phyloP scores from a whole-genome alignment of 805 yeast genomes.

The Myxozyma kluyveri region DNA sequence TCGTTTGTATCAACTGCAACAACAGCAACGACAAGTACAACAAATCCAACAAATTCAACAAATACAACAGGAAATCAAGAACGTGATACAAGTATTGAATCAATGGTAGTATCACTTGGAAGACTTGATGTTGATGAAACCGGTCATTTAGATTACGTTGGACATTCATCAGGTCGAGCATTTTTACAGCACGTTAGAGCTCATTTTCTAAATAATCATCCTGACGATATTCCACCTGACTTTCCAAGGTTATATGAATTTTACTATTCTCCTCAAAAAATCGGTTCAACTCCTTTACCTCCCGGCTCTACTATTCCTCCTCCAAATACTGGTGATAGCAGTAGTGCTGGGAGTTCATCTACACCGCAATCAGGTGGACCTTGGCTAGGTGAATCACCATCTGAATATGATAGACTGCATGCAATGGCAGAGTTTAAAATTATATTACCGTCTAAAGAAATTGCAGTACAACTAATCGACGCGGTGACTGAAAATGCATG shows the following conservation, averaged over 20 bases:
- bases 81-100: constrained; percentile 30
- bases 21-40: background rate
- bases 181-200: constrained; percentile 32
- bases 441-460: constrained; percentile 71
- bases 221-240: constrained; percentile 28
- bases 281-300: background rate
- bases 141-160: constrained; percentile 32
- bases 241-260: constrained; percentile 7
- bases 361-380: background rate
- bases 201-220: constrained; percentile 25
- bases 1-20: constrained; percentile 1
- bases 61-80: constrained; percentile 1
- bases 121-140: constrained; percentile 32
- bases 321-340: background rate
- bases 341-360: background rate
- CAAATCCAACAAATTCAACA: constrained; percentile 2
- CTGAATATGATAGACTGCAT: constrained; percentile 10
- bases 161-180: constrained; percentile 31
- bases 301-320: background rate
- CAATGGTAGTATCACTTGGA: constrained; percentile 34
- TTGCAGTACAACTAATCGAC: constrained; percentile 66
- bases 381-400: constrained; percentile 15
- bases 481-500: constrained; percentile 85
- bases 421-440: constrained; percentile 51
- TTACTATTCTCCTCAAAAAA: constrained; percentile 5